These are phyloP conservation scores for Quercus robur DNA, from an alignment of 306 rosid species.

Conservation along the genomic window DNA sequence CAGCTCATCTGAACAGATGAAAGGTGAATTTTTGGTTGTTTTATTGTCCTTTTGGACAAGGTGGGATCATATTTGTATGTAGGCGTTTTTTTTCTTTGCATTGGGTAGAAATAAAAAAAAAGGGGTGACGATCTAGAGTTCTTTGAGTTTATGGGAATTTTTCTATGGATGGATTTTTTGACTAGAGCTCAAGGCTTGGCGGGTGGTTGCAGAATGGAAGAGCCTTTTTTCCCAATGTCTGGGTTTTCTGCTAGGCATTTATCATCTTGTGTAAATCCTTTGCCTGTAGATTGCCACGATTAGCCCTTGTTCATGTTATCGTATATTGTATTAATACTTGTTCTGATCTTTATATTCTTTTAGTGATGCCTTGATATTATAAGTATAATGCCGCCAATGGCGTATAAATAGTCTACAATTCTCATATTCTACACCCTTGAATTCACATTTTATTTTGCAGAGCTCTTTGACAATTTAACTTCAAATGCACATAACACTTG, in stretches of 20 bases:
- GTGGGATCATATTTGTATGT: constrained; percentile 9
- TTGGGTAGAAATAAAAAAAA: constrained; percentile 10
- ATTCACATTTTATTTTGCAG: too few relatives aligned
- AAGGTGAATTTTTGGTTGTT: not conserved
- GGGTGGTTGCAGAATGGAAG: not conserved
- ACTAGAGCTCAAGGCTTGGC: not conserved
- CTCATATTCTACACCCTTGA: too few relatives aligned
- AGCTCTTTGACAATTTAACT: too few relatives aligned
- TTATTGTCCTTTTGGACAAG: not conserved
- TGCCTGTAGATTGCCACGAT: not conserved
- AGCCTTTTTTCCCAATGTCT: not conserved
- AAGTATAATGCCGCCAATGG: too few relatives aligned
- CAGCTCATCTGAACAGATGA: not conserved
- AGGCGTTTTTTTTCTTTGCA: not conserved
- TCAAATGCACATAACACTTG: too few relatives aligned
- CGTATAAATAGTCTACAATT: too few relatives aligned
- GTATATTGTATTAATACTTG: not conserved
- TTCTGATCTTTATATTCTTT: not conserved
- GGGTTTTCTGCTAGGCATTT: not conserved
- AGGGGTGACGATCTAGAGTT: not conserved
- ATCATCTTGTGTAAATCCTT: not conserved
- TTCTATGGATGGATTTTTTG: not conserved
- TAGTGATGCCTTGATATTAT: too few relatives aligned
- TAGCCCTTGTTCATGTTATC: not conserved
- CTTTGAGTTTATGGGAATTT: not conserved